Percentiles rank a stretch among this genome's conserved stretches.
Conservation (phyloP, 2,329 filamentous ascomycete species). For the Colletotrichum falcatum region DNA sequence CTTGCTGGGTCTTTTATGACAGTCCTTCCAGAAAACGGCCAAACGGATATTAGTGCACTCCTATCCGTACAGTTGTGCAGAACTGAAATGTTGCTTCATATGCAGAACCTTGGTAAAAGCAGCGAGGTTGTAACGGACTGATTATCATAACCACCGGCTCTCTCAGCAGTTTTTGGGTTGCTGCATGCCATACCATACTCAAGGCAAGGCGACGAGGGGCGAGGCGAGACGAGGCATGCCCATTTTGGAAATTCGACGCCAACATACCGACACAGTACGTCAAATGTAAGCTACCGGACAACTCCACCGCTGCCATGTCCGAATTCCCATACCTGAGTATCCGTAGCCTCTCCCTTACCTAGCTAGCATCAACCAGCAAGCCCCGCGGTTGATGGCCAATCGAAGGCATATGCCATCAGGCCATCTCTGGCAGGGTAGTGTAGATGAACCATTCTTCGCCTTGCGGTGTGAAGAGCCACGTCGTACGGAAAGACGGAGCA, state of each 20-base stretch:
- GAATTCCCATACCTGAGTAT: conserved; percentile 17
- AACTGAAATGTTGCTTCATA: neutral
- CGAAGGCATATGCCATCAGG: too few species aligned
- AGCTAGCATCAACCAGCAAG: neutral
- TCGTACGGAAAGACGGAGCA: neutral
- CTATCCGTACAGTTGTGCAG: too few species aligned
- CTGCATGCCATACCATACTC: neutral
- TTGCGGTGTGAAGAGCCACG: neutral
- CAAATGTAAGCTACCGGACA: conserved; percentile 23
- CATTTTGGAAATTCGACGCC: conserved; percentile 20
- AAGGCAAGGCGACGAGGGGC: too few species aligned
- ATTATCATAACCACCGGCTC: neutral
- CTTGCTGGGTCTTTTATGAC: neutral
- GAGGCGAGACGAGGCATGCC: conserved; percentile 22
- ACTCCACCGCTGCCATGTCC: conserved; percentile 13
- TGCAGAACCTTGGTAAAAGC: neutral
- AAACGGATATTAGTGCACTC: neutral
- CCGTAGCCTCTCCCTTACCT: neutral
- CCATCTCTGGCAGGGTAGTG: neutral
- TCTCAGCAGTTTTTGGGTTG: neutral
- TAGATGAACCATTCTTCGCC: neutral
- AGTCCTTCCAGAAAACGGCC: neutral
- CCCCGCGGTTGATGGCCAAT: neutral
- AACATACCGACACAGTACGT: neutral
- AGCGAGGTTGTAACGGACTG: neutral